Conservation (phyloP, 176 grass and related monocot species). For the Juncus inflexus region DNA sequence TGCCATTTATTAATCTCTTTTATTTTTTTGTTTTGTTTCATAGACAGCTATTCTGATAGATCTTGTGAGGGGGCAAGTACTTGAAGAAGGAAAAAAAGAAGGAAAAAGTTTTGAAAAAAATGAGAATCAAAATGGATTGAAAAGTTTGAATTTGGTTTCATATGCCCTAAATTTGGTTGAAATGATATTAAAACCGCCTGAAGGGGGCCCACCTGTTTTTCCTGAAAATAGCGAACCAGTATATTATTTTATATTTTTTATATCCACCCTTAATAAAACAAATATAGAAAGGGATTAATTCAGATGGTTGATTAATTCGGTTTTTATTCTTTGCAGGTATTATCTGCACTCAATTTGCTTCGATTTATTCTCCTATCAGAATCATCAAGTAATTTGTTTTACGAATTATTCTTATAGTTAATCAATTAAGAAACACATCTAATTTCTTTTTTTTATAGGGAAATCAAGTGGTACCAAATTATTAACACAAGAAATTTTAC, state of each 20-base stretch:
- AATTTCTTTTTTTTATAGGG: constrained; percentile 26
- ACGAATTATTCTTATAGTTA: constrained; percentile 9
- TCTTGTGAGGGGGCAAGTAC: constrained; percentile 58
- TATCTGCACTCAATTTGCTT: constrained; percentile 84
- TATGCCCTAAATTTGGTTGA: constrained; percentile 53
- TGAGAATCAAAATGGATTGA: constrained; percentile 16
- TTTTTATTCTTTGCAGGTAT: constrained; percentile 48
- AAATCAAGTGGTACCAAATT: constrained; percentile 38
- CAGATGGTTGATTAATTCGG: not conserved
- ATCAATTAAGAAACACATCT: not conserved
- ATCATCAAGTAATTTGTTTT: constrained; percentile 54
- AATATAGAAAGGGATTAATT: not conserved
- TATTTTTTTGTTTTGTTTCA: constrained; percentile 25
- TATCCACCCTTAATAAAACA: constrained; percentile 1
- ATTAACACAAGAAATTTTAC: constrained; percentile 40
- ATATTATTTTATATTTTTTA: constrained; percentile 24
- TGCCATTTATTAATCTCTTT: not conserved
- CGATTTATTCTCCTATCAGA: constrained; percentile 73
- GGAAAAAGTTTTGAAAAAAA: constrained; percentile 22
- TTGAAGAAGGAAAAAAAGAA: constrained; percentile 30
- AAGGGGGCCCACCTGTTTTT: constrained; percentile 72
- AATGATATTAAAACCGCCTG: constrained; percentile 61
- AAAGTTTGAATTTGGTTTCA: constrained; percentile 37
- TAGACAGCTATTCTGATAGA: constrained; percentile 88
- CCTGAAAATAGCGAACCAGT: constrained; percentile 70